Base-by-base conservation (phyloP, 495 filamentous ascomycete species). In the Penicillium cosmopolitanum region DNA sequence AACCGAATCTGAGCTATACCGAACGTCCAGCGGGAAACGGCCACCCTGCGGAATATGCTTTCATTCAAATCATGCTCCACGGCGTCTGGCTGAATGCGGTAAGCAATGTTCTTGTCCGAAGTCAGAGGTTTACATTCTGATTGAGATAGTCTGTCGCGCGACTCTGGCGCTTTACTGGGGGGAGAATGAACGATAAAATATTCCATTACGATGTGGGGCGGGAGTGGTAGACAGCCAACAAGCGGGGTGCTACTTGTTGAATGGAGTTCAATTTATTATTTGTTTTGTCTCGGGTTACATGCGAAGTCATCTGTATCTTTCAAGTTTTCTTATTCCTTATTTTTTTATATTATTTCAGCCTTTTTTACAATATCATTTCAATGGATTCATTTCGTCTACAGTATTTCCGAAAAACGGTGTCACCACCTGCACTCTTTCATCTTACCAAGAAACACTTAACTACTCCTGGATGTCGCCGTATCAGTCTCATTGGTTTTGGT, bases 31-130 rank as follows among this genome's bases (percentile, higher is more conserved):
- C 73, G n/a, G 79, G 78, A n/a, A 64, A 54, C 12, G 80, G 50
- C 1, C 51, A 77, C 65, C 53, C 34, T 6, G 63, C 67, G 5
- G 82, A 85, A 65, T 66, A 61, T 47, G 72, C 64, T 18, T 82
- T 85, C 54, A 69, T 84, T 50, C 71, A 71, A 47, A 62, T 77
- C 2, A 84, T 87, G 82, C 74, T 85, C 50, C 74, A 77, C 10
- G 82, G 82, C 5, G 78, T 82, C 9, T 73, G 69, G 72, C 56
- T 81, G n/a, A 80, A 84, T 61, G 71, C 77, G 55, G 84, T 86
- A 64, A 61, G 82, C 75, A 13, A 6, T 35, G n/a, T 9, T 16
- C 16, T 16, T 21, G 5, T n/a, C 5, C 16, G 4, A n/a, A n/a
- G 8, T 44, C 16, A 16, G 13, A 21, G 7, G n/a, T 48, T 52